phyloP scores from a whole-genome alignment of 768 basidiomycete genomes.

The Fibroporia radiculosa region DNA sequence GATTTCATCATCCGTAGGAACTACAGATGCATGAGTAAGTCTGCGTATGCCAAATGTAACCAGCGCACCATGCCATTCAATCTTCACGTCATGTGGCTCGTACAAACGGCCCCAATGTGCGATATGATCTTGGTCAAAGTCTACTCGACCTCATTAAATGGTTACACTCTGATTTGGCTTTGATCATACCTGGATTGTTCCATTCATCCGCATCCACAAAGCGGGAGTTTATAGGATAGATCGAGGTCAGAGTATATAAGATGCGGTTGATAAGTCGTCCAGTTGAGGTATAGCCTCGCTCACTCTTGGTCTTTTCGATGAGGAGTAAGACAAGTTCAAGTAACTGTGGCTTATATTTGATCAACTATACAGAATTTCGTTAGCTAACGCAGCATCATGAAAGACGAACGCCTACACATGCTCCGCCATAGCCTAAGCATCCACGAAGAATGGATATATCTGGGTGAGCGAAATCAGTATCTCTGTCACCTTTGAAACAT shows the following conservation, averaged over 20 bases:
- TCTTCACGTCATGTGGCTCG: constrained; percentile 67
- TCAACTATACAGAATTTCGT: constrained; percentile 36
- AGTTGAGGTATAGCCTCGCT: constrained; percentile 79
- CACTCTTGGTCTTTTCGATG: constrained; percentile 75
- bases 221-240: constrained; percentile 71
- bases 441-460: constrained; percentile 80
- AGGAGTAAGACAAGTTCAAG: constrained; percentile 56
- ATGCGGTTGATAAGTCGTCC: constrained; percentile 72
- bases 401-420: constrained; percentile 38
- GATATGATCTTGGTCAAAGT: constrained; percentile 55
- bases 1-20: constrained; percentile 65
- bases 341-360: constrained; percentile 62
- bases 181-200: constrained; percentile 56
- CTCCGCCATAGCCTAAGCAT: constrained; percentile 69
- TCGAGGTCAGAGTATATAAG: constrained; percentile 63
- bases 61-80: constrained; percentile 82
- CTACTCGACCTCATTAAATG: constrained; percentile 29
- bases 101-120: constrained; percentile 77
- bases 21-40: constrained; percentile 24
- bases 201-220: constrained; percentile 82
- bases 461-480: constrained; percentile 21
- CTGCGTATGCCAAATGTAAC: not conserved
- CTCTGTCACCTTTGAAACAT: not conserved
- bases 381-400: not conserved
- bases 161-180: no score